Evolutionary conservation across 2,329 filamentous ascomycete genomes (phyloP).

Genomic region (Camillea tinctor): DNA sequence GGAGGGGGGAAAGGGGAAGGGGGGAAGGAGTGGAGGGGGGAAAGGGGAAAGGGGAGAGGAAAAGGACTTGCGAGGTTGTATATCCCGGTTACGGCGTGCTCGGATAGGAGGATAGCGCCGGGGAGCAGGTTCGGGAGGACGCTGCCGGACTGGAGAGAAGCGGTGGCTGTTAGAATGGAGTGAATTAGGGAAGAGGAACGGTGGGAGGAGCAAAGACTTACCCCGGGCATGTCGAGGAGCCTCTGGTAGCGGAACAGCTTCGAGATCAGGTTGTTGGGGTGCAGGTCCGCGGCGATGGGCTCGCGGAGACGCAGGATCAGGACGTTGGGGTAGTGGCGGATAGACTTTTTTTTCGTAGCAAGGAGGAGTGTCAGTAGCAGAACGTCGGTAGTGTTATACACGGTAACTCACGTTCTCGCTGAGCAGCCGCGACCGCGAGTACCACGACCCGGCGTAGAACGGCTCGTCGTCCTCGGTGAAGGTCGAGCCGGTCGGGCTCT

Average conservation of each 20-base stretch:
- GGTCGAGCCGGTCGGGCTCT: neutral
- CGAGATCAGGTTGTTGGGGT: slow-evolving; percentile 5
- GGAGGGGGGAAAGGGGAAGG: too few species aligned
- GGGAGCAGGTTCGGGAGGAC: slow-evolving; percentile 10
- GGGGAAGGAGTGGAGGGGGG: too few species aligned
- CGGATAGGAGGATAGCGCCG: slow-evolving; percentile 5
- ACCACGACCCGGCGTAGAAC: slow-evolving; percentile 9
- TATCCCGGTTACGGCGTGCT: slow-evolving; percentile 8
- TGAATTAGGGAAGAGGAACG: too few species aligned
- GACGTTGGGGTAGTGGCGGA: slow-evolving; percentile 11
- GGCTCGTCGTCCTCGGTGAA: slow-evolving; percentile 13
- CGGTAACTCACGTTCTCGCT: slow-evolving; percentile 4
- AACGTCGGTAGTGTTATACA: neutral
- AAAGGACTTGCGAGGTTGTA: slow-evolving; percentile 7
- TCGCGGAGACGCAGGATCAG: slow-evolving; percentile 6
- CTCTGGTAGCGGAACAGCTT: slow-evolving; percentile 7
- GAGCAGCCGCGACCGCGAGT: slow-evolving; percentile 7
- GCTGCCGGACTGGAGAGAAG: slow-evolving; percentile 2
- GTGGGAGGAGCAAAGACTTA: neutral
- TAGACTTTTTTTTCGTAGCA: neutral
- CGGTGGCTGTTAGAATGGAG: neutral
- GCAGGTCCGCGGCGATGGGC: slow-evolving; percentile 7
- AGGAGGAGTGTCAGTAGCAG: neutral
- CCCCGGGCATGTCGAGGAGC: slow-evolving; percentile 1
- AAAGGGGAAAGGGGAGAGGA: too few species aligned